A percentile compares a stretch with the other conserved stretches of the same genome.
Evolutionary conservation across 2,329 filamentous ascomycete species (phyloP).

Genomic region (Pezicula rhizophila): DNA sequence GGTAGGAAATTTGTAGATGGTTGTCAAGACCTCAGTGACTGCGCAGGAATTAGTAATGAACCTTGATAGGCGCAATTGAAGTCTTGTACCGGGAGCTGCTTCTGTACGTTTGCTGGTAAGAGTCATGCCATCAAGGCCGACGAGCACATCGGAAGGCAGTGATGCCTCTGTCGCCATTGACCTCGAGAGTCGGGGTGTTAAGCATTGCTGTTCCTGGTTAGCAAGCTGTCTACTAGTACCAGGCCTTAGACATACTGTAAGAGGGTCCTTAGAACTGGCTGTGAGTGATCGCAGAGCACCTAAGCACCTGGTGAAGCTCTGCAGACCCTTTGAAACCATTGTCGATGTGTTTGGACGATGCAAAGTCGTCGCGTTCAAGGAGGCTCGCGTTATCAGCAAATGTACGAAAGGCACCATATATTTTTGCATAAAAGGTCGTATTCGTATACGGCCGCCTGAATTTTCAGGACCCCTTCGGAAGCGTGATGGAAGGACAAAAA

Average conservation of each 20-base stretch:
- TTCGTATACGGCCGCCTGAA: neutral
- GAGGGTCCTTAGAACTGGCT: constrained; percentile 28
- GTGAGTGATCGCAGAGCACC: constrained; percentile 17
- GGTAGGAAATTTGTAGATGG: constrained; percentile 83
- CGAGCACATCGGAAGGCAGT: constrained; percentile 17
- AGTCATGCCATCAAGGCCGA: constrained; percentile 9
- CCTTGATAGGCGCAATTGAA: neutral
- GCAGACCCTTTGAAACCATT: constrained; percentile 28
- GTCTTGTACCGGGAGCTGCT: neutral
- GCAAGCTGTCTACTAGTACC: constrained; percentile 3
- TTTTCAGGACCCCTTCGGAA: constrained; percentile 3
- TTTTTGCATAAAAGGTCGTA: constrained; percentile 7
- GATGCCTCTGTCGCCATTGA: constrained; percentile 43
- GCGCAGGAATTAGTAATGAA: constrained; percentile 8
- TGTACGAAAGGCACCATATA: constrained; percentile 12
- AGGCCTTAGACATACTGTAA: constrained; percentile 26
- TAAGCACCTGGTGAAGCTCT: constrained; percentile 22
- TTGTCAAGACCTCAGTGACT: constrained; percentile 68
- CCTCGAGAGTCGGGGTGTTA: constrained; percentile 32
- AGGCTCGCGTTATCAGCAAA: constrained; percentile 5
- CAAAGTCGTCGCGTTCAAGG: constrained; percentile 10
- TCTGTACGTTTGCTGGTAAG: constrained; percentile 6
- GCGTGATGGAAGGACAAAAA: constrained; percentile 14
- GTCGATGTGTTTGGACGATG: constrained; percentile 9
- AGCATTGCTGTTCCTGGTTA: constrained; percentile 36